Evolutionary conservation across 768 basidiomycete species (phyloP).

Genomic region (Calocybe indica): DNA sequence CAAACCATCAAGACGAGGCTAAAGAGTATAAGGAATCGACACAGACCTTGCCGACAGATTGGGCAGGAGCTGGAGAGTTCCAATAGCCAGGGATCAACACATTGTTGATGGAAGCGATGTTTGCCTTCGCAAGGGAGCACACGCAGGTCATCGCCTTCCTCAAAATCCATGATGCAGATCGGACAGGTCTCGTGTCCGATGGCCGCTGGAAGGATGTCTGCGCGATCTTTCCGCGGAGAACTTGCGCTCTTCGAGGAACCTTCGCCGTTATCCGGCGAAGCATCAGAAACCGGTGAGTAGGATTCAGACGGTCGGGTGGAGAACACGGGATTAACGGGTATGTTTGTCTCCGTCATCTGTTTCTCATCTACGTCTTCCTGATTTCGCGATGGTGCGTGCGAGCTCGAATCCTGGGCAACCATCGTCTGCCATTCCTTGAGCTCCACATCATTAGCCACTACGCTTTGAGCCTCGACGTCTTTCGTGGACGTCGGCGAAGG

Average conservation of each 20-base stretch:
- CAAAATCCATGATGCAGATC: conserved; percentile 92
- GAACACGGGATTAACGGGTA: neutral
- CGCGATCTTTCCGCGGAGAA: conserved; percentile 10
- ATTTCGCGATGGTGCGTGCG: neutral
- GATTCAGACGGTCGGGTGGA: neutral
- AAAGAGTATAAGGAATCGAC: neutral
- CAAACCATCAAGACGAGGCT: too few species aligned
- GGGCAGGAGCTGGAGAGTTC: conserved; percentile 89
- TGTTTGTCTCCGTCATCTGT: too few species aligned
- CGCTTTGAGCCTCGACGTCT: conserved; percentile 18
- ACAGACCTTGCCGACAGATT: conserved; percentile 81
- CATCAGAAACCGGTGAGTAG: neutral
- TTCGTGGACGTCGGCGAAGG: conserved; percentile 9
- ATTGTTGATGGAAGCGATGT: conserved; percentile 84
- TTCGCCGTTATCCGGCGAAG: conserved; percentile 12
- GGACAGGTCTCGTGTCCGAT: conserved; percentile 88
- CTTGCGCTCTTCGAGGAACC: conserved; percentile 11
- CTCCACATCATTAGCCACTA: neutral
- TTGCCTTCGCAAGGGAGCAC: conserved; percentile 88
- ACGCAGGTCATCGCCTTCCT: conserved; percentile 88
- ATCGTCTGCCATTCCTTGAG: conserved; percentile 12
- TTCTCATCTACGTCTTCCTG: neutral
- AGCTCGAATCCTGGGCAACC: neutral
- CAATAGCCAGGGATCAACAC: conserved; percentile 92
- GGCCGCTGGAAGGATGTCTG: conserved; percentile 50